phyloP scores from a whole-genome alignment of 2,329 filamentous ascomycete genomes.

The Talaromyces verruculosus region DNA sequence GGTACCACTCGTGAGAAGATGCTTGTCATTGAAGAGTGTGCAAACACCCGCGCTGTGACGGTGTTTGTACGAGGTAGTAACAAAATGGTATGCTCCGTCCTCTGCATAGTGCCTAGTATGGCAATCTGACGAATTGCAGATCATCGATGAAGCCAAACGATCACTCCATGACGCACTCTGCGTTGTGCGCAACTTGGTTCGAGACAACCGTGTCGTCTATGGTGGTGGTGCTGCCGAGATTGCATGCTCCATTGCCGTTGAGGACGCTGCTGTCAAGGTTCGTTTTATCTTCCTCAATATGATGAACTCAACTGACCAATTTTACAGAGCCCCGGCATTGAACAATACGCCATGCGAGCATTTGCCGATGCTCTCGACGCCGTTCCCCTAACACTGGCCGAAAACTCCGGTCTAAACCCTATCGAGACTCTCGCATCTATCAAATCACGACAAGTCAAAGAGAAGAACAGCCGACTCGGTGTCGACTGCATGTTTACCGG shows the following conservation, averaged over 20 bases:
- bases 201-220: conserved; percentile 95
- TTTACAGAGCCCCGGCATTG: conserved; percentile 78
- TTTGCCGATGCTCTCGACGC: conserved; percentile 93
- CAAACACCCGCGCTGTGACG: conserved; percentile 94
- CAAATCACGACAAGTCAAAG: conserved; percentile 95
- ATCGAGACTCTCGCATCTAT: conserved; percentile 93
- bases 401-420: conserved; percentile 94
- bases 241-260: conserved; percentile 92
- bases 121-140: conserved; percentile 53
- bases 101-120: not conserved
- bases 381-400: conserved; percentile 90
- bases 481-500: conserved; percentile 98
- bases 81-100: conserved; percentile 80
- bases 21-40: conserved; percentile 98
- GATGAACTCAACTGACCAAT: not conserved
- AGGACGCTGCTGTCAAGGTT: conserved; percentile 84
- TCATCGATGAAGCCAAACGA: conserved; percentile 98
- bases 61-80: conserved; percentile 96
- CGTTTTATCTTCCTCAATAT: conserved; percentile 17
- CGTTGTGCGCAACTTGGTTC: conserved; percentile 93
- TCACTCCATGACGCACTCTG: conserved; percentile 68
- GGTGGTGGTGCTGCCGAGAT: conserved; percentile 96
- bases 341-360: conserved; percentile 98
- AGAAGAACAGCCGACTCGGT: conserved; percentile 73
- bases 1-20: conserved; percentile 99